Conservation (phyloP, 1,284 basidiomycete genomes). For the Crucibulum cyathiforme region DNA sequence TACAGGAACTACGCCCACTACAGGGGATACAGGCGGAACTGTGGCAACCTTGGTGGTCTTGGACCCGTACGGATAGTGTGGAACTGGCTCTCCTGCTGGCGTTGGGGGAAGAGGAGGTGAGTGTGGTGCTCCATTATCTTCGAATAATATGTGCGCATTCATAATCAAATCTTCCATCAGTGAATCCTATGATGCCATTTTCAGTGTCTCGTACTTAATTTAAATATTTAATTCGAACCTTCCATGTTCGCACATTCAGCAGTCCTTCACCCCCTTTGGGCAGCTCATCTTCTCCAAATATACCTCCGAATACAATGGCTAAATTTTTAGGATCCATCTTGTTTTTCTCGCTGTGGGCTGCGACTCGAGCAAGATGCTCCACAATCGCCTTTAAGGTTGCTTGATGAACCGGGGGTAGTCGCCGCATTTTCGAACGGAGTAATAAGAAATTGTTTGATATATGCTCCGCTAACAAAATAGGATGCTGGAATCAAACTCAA, state of each 20-base stretch:
- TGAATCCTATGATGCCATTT: constrained; percentile 63
- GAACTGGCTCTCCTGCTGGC: constrained; percentile 62
- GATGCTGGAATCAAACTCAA: background rate
- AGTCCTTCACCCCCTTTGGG: constrained; percentile 73
- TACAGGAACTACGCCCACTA: constrained; percentile 11
- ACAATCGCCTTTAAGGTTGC: constrained; percentile 87
- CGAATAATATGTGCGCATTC: constrained; percentile 68
- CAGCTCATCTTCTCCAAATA: constrained; percentile 90
- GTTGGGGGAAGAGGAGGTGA: constrained; percentile 74
- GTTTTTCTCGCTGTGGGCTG: constrained; percentile 74
- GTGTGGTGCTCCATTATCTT: constrained; percentile 46
- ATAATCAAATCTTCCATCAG: constrained; percentile 88
- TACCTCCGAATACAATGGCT: constrained; percentile 83
- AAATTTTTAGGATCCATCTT: constrained; percentile 96
- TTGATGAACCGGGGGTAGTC: constrained; percentile 87
- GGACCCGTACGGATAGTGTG: constrained; percentile 67
- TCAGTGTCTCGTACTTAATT: constrained; percentile 8
- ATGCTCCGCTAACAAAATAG: constrained; percentile 61
- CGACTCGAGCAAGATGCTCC: constrained; percentile 86
- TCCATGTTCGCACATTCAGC: constrained; percentile 71
- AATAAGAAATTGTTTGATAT: constrained; percentile 74
- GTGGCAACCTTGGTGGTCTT: constrained; percentile 66
- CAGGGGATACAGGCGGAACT: constrained; percentile 41
- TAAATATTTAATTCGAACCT: constrained; percentile 52
- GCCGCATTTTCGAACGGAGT: constrained; percentile 81